Base-by-base conservation (phyloP, 129 eudicot genomes). In the Arctium minus region DNA sequence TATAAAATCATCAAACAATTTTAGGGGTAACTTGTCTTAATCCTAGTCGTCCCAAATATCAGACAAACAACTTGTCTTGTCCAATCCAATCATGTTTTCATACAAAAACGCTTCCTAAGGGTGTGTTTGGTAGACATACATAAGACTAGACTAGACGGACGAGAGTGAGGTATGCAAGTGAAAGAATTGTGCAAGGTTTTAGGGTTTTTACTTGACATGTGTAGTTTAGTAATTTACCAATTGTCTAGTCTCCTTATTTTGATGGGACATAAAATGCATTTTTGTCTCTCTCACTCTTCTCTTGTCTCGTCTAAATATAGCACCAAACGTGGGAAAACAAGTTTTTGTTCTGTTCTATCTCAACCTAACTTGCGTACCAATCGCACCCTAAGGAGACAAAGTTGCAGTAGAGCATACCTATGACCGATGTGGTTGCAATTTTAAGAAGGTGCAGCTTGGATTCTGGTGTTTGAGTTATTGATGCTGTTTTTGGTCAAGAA, bases 361-460 rank as follows among this genome's bases (percentile, higher is more conserved):
- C 56, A 1, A 5, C 56, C 56, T 46, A 8, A 10, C 56, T 1
- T 10, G 53, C 12, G 17, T 46, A 46, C 56, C 56, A 9, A 46
- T 46, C 50, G 13, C 2, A 44, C 2, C 2, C 17, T 46, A 46
- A 46, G 3, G 3, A 46, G 17, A 2, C 56, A 10, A n/a, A 72
- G 75, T 13, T 75, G 80, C 31, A 18, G 42, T 18, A 76, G 72
- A 67, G 56, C 77, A 70, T 82, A 74, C 79, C 86, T 81, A 78
- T 73, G 68, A 7, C 78, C 70, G 68, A 70, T 46, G 72, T 56
- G 72, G 81, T 69, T 37, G 79, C 80, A 3, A 79, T 29, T 76
- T 83, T 88, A 93, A 22, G 85, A 82, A 3, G 94, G 88, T 80
- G 97, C 91, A 67, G 92, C 87, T 81, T 85, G 91, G 70, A 90